Conservation (phyloP, 345 rosid genomes). For the Arabidopsis suecica region DNA sequence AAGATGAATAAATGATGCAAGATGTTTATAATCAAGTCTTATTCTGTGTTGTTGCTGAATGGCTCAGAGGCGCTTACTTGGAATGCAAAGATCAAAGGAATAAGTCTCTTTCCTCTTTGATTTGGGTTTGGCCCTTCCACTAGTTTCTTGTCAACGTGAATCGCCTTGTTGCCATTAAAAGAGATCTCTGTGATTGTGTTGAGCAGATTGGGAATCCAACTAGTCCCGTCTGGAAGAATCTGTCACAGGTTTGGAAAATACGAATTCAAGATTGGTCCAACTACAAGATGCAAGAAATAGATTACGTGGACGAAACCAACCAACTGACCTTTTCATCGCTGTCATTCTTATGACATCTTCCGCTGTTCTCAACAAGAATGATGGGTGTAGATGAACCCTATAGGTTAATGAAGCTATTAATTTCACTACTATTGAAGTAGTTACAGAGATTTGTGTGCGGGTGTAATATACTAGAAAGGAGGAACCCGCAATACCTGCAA, state of each 20-base stretch:
- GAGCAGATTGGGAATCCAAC: slow-evolving; percentile 61
- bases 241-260: slow-evolving; percentile 27
- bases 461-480: background rate
- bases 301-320: slow-evolving; percentile 18
- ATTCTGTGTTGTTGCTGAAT: background rate
- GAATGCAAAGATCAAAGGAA: slow-evolving; percentile 54
- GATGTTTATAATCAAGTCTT: background rate
- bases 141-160: slow-evolving; percentile 60
- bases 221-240: slow-evolving; percentile 60
- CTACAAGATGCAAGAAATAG: background rate
- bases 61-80: slow-evolving; percentile 52
- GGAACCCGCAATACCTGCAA: slow-evolving; percentile 45
- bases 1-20: slow-evolving; percentile 1
- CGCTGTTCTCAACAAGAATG: slow-evolving; percentile 65
- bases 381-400: slow-evolving; percentile 54
- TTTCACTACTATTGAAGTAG: background rate
- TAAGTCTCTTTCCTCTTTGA: slow-evolving; percentile 54
- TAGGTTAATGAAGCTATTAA: slow-evolving; percentile 16
- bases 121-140: slow-evolving; percentile 65
- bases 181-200: slow-evolving; percentile 53
- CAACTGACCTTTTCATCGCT: slow-evolving; percentile 62
- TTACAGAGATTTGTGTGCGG: background rate
- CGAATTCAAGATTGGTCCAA: background rate
- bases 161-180: slow-evolving; percentile 50
- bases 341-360: slow-evolving; percentile 66